A percentile compares a stretch with the other conserved stretches of the same genome.
Evolutionary conservation across 1,139 yeast genomes (phyloP).

Genomic region (Suhomyces terraborum): DNA sequence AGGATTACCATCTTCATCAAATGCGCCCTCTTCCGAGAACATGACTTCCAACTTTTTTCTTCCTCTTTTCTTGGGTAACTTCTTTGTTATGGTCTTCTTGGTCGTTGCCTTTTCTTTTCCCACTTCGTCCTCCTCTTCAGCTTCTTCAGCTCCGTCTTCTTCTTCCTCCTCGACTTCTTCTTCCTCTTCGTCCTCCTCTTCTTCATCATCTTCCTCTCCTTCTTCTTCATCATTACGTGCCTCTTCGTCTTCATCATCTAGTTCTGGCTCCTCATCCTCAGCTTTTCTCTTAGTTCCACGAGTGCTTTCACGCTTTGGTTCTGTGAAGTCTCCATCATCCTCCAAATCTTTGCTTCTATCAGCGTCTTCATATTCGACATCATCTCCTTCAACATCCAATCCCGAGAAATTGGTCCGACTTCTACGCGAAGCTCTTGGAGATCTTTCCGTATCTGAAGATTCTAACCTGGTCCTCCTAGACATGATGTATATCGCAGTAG

Average conservation of each 20-base stretch:
- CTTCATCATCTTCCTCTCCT: slow-evolving; percentile 28
- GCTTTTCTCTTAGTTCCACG: slow-evolving; percentile 22
- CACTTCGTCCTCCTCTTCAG: slow-evolving; percentile 12
- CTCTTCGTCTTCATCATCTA: slow-evolving; percentile 22
- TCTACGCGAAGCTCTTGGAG: slow-evolving; percentile 25
- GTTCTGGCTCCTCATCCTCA: slow-evolving; percentile 19
- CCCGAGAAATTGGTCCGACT: slow-evolving; percentile 30
- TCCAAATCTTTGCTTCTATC: slow-evolving; percentile 13
- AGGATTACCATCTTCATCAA: slow-evolving; percentile 54
- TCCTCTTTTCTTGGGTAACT: slow-evolving; percentile 45
- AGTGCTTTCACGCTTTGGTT: slow-evolving; percentile 4
- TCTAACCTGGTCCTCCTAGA: slow-evolving; percentile 14
- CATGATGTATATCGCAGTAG: slow-evolving; percentile 6
- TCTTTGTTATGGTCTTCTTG: slow-evolving; percentile 16
- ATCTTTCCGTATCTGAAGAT: slow-evolving; percentile 15
- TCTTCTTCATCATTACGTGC: slow-evolving; percentile 21
- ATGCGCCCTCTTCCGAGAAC: slow-evolving; percentile 40
- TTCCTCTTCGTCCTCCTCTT: slow-evolving; percentile 24
- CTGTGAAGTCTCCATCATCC: slow-evolving; percentile 23
- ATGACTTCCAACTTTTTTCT: slow-evolving; percentile 45
- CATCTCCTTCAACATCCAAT: slow-evolving; percentile 26
- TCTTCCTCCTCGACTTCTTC: slow-evolving; percentile 25
- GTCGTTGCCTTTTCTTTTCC: slow-evolving; percentile 6
- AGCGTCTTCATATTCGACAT: slow-evolving; percentile 19
- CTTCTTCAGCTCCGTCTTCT: slow-evolving; percentile 19